Conservation (phyloP, 2,329 filamentous ascomycete genomes). For the Dactylellina cionopaga region DNA sequence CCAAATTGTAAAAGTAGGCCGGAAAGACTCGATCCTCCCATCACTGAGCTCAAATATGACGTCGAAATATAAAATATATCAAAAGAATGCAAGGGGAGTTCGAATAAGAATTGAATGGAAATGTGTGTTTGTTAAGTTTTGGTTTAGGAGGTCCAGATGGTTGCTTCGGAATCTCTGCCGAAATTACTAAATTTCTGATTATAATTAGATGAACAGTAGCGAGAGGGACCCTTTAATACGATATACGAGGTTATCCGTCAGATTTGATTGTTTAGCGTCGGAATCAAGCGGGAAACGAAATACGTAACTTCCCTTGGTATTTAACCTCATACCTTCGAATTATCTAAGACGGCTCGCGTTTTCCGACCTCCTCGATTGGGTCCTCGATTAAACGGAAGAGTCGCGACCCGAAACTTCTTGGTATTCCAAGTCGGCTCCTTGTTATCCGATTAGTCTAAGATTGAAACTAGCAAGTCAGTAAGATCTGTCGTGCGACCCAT, state of each 20-base stretch:
- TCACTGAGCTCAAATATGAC: slow-evolving; percentile 1
- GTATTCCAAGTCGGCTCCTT: slow-evolving; percentile 5
- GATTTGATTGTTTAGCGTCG: slow-evolving; percentile 23
- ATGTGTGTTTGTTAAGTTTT: slow-evolving; percentile 1
- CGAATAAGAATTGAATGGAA: slow-evolving; percentile 21
- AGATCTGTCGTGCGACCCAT: slow-evolving; percentile 1
- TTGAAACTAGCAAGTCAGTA: not conserved
- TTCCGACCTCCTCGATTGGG: slow-evolving; percentile 28
- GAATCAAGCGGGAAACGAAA: slow-evolving; percentile 5
- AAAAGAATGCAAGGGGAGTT: not conserved
- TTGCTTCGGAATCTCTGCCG: slow-evolving; percentile 4
- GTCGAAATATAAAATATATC: slow-evolving; percentile 11
- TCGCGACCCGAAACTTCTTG: slow-evolving; percentile 2
- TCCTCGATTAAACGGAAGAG: slow-evolving; percentile 29
- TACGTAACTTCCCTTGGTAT: slow-evolving; percentile 24
- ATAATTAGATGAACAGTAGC: not conserved
- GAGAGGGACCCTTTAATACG: not conserved
- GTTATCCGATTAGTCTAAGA: slow-evolving; percentile 23
- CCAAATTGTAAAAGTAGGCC: slow-evolving; percentile 22
- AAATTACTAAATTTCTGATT: slow-evolving; percentile 31
- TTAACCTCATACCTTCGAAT: slow-evolving; percentile 17
- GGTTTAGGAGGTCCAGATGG: not conserved
- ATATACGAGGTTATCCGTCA: not conserved
- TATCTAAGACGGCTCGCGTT: not conserved
- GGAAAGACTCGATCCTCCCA: slow-evolving; percentile 26